Conservation (phyloP, 2,329 filamentous ascomycete genomes). For the Drechslerella dactyloides region DNA sequence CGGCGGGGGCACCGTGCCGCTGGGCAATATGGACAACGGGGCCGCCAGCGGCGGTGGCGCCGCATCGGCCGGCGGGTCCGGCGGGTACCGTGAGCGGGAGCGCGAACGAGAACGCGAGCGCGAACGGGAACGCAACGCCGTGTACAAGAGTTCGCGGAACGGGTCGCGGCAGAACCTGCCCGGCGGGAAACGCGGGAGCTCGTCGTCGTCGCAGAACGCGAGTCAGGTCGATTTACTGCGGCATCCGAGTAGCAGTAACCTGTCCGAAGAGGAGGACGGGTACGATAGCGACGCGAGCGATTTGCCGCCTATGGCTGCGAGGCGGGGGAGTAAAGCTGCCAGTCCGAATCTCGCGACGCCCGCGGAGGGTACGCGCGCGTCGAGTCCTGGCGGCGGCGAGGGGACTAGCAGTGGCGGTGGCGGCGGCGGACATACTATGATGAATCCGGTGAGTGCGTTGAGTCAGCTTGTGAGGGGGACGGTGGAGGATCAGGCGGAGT, state of each 20-base stretch:
- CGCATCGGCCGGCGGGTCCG: neutral
- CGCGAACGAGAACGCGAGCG: conserved; percentile 30
- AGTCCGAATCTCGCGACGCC: conserved; percentile 37
- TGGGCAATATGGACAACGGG: conserved; percentile 21
- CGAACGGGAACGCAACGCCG: conserved; percentile 18
- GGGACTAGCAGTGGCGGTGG: conserved; percentile 59
- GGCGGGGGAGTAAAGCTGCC: conserved; percentile 35
- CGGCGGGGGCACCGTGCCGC: conserved; percentile 18
- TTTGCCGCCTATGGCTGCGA: conserved; percentile 58
- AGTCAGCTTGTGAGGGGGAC: conserved; percentile 64
- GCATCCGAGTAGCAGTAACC: conserved; percentile 1
- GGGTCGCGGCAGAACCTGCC: conserved; percentile 22
- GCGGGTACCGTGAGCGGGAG: conserved; percentile 8
- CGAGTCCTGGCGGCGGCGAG: conserved; percentile 59
- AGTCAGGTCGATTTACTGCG: conserved; percentile 36
- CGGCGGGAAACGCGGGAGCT: conserved; percentile 6
- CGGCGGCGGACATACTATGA: conserved; percentile 42
- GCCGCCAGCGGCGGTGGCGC: conserved; percentile 1
- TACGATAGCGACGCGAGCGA: conserved; percentile 66
- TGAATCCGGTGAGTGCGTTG: conserved; percentile 54
- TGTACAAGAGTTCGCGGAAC: conserved; percentile 11
- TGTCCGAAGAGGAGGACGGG: conserved; percentile 52
- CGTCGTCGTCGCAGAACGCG: conserved; percentile 5
- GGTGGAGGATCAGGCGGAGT: conserved; percentile 83
- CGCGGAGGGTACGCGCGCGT: conserved; percentile 56